Base-by-base conservation (phyloP, 2,329 filamentous ascomycete genomes). In the Pseudopithomyces chartarum region DNA sequence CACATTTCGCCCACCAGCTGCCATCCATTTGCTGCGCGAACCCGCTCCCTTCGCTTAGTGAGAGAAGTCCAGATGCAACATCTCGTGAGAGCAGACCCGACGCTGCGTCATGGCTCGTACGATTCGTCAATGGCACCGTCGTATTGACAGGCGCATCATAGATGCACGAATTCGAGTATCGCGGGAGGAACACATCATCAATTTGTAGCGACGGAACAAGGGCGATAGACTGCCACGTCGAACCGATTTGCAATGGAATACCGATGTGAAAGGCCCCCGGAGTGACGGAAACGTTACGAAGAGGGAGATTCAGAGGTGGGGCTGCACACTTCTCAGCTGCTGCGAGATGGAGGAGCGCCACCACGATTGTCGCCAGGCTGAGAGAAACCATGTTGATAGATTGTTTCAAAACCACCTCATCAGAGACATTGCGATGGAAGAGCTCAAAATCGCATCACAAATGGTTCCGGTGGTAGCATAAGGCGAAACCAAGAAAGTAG, bases 161-260 rank as follows among this genome's bases (percentile, higher is more conserved):
- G 2, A 63, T 22, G 54, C 63, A 66, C 10, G 56, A 57, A 26
- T 61, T 61, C 6, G 57, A 59, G 44, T 54, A 66, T 2, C 61
- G 61, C 29, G 63, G 63, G 13, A 66, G 46, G 46, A 66, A 66
- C 1, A 61, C 54, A 22, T 55, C 60, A 32, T 62, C 61, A 49
- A 64, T 56, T 34, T 60, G 57, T 4, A 66, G 57, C 5, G 54
- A 58, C 2, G 61, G 63, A 10, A 54, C 58, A 8, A 66, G 56
- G 2, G 58, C 62, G 33, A 64, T 32, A 13, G 47, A 46, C 42
- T 66, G 63, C 13, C 50, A 54, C n/a, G 63, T 58, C 33, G 54
- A 54, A 26, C 63, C 63, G 19, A 66, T 39, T 1, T 50, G 42
- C 6, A 66, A 44, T 11, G 57, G 55, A n/a, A 66, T 60, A 1